phyloP scores from a whole-genome alignment of 257 asterid genomes.

The Parsonsia alboflavescens region DNA sequence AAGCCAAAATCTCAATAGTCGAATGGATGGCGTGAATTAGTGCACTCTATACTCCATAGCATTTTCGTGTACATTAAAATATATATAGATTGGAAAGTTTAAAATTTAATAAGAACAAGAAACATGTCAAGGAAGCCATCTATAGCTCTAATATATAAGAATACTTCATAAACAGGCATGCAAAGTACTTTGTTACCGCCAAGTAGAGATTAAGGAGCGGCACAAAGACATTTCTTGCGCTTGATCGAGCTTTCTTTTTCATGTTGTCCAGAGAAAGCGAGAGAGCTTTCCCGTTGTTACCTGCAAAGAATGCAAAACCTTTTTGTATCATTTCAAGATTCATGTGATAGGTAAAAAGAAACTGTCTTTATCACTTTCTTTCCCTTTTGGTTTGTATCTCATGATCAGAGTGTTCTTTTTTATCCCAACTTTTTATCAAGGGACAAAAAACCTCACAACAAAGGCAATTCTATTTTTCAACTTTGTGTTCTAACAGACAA shows the following conservation, averaged over 20 bases:
- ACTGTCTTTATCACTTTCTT: slow-evolving; percentile 12
- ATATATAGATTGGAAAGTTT: too few relatives aligned
- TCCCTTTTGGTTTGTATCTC: slow-evolving; percentile 32
- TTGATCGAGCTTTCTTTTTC: neutral
- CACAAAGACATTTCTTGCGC: neutral
- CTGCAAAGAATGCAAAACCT: slow-evolving; percentile 9
- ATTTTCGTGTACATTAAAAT: too few relatives aligned
- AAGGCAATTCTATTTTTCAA: neutral
- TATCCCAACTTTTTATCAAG: neutral
- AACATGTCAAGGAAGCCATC: too few relatives aligned
- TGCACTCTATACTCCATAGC: too few relatives aligned
- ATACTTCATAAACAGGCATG: neutral
- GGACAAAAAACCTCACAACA: neutral
- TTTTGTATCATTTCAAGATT: slow-evolving; percentile 34
- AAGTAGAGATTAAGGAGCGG: neutral
- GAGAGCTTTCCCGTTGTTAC: neutral
- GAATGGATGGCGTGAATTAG: too few relatives aligned
- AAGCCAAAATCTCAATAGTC: too few relatives aligned
- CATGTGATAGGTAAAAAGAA: slow-evolving; percentile 27
- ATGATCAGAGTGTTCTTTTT: slow-evolving; percentile 32
- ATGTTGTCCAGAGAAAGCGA: neutral
- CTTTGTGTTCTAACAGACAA: neutral
- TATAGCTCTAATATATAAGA: too few relatives aligned
- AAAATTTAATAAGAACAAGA: too few relatives aligned
- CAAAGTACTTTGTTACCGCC: neutral